Evolutionary conservation across 306 rosid genomes (phyloP).

Genomic region (Trifolium fragiferum): DNA sequence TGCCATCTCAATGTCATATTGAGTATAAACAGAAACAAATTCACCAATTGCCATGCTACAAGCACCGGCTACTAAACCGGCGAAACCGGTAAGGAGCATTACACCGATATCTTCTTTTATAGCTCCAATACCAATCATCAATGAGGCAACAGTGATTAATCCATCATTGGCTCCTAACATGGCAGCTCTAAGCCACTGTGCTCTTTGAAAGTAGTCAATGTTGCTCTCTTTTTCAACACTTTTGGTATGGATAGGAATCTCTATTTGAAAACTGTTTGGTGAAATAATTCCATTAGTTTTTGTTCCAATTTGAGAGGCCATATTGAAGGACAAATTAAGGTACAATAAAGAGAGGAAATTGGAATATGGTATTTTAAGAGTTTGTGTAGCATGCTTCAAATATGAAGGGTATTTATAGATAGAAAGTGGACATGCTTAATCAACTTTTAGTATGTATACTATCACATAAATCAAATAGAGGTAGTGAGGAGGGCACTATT

Average conservation of each 20-base stretch:
- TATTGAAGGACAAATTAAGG: conserved; percentile 29
- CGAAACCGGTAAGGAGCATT: conserved; percentile 75
- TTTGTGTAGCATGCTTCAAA: conserved; percentile 56
- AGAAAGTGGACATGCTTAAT: conserved; percentile 10
- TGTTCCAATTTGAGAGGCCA: conserved; percentile 50
- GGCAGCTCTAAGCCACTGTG: conserved; percentile 75
- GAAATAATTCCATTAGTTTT: conserved; percentile 33
- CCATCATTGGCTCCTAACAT: conserved; percentile 79
- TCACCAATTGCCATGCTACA: conserved; percentile 86
- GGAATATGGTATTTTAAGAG: conserved; percentile 37
- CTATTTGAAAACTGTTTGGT: conserved; percentile 45
- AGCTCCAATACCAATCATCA: conserved; percentile 78
- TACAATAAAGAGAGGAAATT: neutral
- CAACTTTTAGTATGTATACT: neutral
- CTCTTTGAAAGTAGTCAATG: conserved; percentile 58
- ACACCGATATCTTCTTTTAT: conserved; percentile 57
- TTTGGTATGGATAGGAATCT: conserved; percentile 46
- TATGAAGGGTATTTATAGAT: conserved; percentile 53
- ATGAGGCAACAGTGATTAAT: conserved; percentile 63
- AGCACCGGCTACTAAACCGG: conserved; percentile 75
- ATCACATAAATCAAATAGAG: neutral
- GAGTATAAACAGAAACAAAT: conserved; percentile 78
- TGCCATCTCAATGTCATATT: conserved; percentile 66
- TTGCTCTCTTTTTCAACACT: conserved; percentile 24
- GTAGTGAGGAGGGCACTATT: conserved; percentile 46